A percentile compares a stretch with the other conserved stretches of the same genome.
Evolutionary conservation across 108 stramenopile species (phyloP).

Genomic region (Fistulifera solaris): DNA sequence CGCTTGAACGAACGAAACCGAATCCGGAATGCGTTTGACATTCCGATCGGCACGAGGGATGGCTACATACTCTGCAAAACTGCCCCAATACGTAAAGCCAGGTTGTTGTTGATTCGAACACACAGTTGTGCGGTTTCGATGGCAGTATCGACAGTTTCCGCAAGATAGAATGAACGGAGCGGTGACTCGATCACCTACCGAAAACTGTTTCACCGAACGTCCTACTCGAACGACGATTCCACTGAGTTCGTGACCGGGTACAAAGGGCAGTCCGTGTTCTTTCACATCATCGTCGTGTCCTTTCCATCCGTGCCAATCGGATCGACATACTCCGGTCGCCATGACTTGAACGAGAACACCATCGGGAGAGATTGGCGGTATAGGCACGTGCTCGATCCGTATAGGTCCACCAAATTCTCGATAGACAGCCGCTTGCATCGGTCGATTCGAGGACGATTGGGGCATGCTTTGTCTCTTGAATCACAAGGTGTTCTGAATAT

Average conservation of each 20-base stretch:
- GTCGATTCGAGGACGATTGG: conserved; percentile 14
- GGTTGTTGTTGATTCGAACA: conserved; percentile 65
- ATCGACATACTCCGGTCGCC: conserved; percentile 72
- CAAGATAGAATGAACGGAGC: conserved; percentile 73
- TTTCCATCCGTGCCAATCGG: conserved; percentile 80
- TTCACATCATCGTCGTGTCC: conserved; percentile 65
- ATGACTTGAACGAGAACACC: conserved; percentile 57
- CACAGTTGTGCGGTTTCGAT: conserved; percentile 36
- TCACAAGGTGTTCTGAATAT: background rate
- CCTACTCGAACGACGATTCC: conserved; percentile 60
- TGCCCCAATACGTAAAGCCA: conserved; percentile 59
- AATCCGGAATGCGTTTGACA: conserved; percentile 33
- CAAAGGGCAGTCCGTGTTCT: conserved; percentile 53
- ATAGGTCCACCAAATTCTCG: conserved; percentile 46
- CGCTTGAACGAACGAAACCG: conserved; percentile 60
- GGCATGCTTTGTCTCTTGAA: background rate
- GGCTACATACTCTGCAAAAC: conserved; percentile 63
- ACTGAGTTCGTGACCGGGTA: conserved; percentile 71
- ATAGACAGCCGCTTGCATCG: conserved; percentile 69
- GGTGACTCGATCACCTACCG: conserved; percentile 54
- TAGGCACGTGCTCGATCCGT: conserved; percentile 31
- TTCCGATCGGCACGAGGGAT: conserved; percentile 59
- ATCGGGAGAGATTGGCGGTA: conserved; percentile 25
- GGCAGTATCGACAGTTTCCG: conserved; percentile 47
- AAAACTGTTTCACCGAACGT: conserved; percentile 7